A percentile compares a stretch with the other conserved stretches of the same genome.
phyloP scores from a whole-genome alignment of 2,329 filamentous ascomycete genomes.

The Fusarium protoensiforme region DNA sequence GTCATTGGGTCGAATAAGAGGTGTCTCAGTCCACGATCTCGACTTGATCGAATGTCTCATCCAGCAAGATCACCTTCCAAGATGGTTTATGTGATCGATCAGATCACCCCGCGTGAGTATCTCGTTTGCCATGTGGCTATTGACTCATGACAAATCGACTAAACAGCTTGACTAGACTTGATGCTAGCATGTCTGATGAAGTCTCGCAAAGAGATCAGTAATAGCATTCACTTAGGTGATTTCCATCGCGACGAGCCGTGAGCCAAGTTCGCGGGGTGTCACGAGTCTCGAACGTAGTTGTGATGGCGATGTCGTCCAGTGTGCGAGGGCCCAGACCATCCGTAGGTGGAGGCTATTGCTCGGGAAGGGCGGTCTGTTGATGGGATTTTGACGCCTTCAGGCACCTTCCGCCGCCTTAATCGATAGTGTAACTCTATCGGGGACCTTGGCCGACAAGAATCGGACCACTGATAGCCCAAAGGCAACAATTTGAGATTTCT shows the following conservation, averaged over 20 bases:
- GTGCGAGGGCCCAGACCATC: background rate
- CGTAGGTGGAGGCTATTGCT: background rate
- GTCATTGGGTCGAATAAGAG: background rate
- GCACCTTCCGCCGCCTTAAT: background rate
- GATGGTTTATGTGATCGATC: background rate
- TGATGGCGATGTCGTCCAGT: background rate
- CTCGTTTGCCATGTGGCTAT: slow-evolving; percentile 21
- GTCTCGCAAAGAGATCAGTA: background rate
- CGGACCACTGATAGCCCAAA: background rate
- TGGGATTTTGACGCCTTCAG: slow-evolving; percentile 3
- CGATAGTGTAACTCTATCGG: background rate
- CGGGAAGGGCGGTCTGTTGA: background rate
- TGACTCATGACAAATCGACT: slow-evolving; percentile 25
- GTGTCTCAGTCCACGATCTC: slow-evolving; percentile 21
- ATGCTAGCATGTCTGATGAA: background rate
- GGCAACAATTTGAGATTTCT: background rate
- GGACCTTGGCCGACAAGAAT: background rate
- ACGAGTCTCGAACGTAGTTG: background rate
- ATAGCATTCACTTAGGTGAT: slow-evolving; percentile 2
- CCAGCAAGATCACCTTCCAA: background rate
- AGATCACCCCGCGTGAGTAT: background rate
- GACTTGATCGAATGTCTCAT: background rate
- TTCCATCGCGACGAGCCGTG: background rate
- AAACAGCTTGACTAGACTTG: background rate
- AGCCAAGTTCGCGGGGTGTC: background rate